phyloP scores from a whole-genome alignment of 768 basidiomycete genomes.

The Rhizopogon vesiculosus region DNA sequence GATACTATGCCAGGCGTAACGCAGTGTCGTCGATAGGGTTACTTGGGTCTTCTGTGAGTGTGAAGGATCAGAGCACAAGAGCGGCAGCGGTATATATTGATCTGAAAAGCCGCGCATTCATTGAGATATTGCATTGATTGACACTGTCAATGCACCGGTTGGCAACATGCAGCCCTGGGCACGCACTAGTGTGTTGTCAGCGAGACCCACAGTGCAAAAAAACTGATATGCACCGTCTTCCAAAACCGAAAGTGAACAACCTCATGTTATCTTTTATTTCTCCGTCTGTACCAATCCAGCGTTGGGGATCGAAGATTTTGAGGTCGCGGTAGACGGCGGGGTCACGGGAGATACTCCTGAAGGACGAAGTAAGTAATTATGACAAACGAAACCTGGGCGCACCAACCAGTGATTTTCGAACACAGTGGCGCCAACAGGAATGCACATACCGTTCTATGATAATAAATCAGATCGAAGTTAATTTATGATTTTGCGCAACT shows the following conservation, averaged over 20 bases:
- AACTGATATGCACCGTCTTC: slow-evolving; percentile 45
- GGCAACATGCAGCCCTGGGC: slow-evolving; percentile 50
- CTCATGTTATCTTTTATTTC: slow-evolving; percentile 40
- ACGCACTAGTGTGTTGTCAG: slow-evolving; percentile 11
- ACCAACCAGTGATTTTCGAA: slow-evolving; percentile 27
- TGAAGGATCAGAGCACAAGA: slow-evolving; percentile 62
- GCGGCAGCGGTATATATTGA: slow-evolving; percentile 64
- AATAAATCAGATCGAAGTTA: neutral
- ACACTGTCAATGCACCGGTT: slow-evolving; percentile 11
- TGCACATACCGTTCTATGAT: slow-evolving; percentile 28
- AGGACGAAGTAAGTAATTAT: neutral
- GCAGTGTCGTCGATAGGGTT: slow-evolving; percentile 56
- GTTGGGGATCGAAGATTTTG: slow-evolving; percentile 46
- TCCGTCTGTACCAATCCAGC: slow-evolving; percentile 45
- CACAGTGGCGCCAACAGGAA: slow-evolving; percentile 31
- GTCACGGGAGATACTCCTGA: slow-evolving; percentile 44
- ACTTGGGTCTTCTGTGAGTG: slow-evolving; percentile 39
- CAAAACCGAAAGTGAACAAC: slow-evolving; percentile 48
- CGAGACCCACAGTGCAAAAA: neutral
- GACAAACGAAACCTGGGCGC: neutral
- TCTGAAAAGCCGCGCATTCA: slow-evolving; percentile 21
- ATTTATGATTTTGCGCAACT: neutral
- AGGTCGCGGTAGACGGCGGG: slow-evolving; percentile 47
- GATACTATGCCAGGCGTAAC: slow-evolving; percentile 62
- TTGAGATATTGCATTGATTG: neutral